Conservation (phyloP, 768 basidiomycete species). For the Fomitopsis serialis region DNA sequence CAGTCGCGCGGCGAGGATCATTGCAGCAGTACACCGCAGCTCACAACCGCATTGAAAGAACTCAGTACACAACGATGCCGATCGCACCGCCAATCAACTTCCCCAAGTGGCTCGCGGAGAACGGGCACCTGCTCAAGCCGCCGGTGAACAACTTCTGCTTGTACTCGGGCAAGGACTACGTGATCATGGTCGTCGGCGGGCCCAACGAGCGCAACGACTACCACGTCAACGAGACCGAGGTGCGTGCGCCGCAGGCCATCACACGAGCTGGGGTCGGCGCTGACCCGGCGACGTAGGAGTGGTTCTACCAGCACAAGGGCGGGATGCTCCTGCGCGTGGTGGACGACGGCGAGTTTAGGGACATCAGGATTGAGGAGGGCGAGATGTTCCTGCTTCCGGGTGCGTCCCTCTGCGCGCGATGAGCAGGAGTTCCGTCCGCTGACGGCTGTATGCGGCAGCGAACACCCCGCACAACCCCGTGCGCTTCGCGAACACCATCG, state of each 20-base stretch:
- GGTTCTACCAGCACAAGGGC: conserved; percentile 98
- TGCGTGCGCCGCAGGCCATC: conserved; percentile 20
- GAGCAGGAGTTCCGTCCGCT: too few species aligned
- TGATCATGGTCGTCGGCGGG: conserved; percentile 95
- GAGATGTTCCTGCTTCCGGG: conserved; percentile 96
- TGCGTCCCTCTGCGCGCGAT: conserved; percentile 19
- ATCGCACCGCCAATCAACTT: conserved; percentile 84
- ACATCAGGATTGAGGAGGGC: conserved; percentile 88
- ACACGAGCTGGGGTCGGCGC: not conserved
- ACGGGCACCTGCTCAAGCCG: conserved; percentile 74
- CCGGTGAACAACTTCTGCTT: conserved; percentile 92
- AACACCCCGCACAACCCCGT: conserved; percentile 98
- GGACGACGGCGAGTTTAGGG: conserved; percentile 72
- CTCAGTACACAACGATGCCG: conserved; percentile 43
- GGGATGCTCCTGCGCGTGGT: conserved; percentile 87
- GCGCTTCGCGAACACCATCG: conserved; percentile 84
- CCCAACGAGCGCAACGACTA: conserved; percentile 94
- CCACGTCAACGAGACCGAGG: conserved; percentile 94
- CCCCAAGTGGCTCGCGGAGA: conserved; percentile 81
- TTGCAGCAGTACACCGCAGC: too few species aligned
- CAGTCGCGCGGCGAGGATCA: too few species aligned
- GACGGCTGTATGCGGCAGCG: conserved; percentile 37
- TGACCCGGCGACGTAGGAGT: conserved; percentile 52
- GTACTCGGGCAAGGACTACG: conserved; percentile 78
- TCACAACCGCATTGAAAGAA: too few species aligned